These are phyloP conservation scores for Immersiporthe knoxdaviesiana DNA, from an alignment of 2,329 filamentous ascomycete genomes.

Conservation along the genomic window DNA sequence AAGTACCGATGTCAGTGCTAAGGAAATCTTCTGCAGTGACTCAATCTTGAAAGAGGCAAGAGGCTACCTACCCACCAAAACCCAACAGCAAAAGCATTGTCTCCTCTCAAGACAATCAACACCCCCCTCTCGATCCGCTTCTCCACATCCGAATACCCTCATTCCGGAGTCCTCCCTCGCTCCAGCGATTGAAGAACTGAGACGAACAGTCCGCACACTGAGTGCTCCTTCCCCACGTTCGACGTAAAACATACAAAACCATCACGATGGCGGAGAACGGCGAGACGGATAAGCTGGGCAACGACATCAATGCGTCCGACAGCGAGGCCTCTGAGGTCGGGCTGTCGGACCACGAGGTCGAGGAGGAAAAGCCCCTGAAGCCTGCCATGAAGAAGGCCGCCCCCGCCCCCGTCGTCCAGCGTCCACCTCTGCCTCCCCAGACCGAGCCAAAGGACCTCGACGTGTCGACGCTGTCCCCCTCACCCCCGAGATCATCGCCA, in stretches of 20 bases:
- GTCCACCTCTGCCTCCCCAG: conserved; percentile 73
- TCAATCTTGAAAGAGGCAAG: conserved; percentile 18
- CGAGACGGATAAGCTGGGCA: conserved; percentile 62
- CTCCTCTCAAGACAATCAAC: conserved; percentile 14
- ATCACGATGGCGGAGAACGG: conserved; percentile 58
- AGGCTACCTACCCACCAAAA: conserved; percentile 16
- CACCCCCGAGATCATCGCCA: conserved; percentile 94
- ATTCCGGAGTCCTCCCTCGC: neutral
- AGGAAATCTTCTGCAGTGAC: conserved; percentile 17
- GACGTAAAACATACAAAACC: conserved; percentile 23
- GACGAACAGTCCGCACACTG: conserved; percentile 1
- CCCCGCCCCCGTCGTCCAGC: conserved; percentile 58
- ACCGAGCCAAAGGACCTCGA: conserved; percentile 91
- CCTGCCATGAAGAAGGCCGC: conserved; percentile 82
- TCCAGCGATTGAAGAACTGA: conserved; percentile 1
- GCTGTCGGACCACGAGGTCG: conserved; percentile 59
- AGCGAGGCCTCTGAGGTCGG: conserved; percentile 60
- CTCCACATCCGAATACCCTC: neutral
- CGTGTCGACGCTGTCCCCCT: conserved; percentile 76
- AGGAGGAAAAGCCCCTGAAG: conserved; percentile 74
- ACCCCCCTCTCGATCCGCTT: neutral
- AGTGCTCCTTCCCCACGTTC: conserved; percentile 16
- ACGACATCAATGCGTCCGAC: conserved; percentile 71
- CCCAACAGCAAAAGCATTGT: conserved; percentile 15
- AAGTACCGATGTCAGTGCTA: conserved; percentile 12